phyloP scores from a whole-genome alignment of 1,284 basidiomycete genomes.

The Lentinula novae-zelandiae region DNA sequence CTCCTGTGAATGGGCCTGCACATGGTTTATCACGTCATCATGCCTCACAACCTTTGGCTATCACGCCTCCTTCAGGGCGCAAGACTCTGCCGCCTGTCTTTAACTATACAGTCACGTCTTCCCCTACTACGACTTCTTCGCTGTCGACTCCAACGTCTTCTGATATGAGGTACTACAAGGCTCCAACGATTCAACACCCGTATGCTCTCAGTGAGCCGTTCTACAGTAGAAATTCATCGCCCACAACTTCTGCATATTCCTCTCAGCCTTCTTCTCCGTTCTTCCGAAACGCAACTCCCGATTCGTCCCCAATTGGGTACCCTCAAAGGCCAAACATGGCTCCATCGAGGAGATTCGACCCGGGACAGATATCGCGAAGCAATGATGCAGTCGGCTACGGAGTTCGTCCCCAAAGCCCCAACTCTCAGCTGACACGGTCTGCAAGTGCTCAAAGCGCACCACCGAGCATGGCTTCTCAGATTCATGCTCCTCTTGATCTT shows the following conservation, averaged over 20 bases:
- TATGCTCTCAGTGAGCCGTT: neutral
- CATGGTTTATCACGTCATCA: neutral
- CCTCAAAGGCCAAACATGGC: neutral
- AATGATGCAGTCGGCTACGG: neutral
- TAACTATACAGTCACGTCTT: constrained; percentile 1
- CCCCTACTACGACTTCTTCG: neutral
- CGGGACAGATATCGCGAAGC: neutral
- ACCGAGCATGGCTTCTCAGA: neutral
- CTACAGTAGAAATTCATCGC: neutral
- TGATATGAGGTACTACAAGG: neutral
- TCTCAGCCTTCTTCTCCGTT: neutral
- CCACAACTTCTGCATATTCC: neutral
- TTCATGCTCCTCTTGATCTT: constrained; percentile 8
- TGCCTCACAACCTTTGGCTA: neutral
- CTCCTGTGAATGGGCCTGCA: neutral
- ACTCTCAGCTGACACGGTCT: neutral
- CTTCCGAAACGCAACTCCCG: neutral
- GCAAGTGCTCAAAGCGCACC: constrained; percentile 1
- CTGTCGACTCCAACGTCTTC: neutral
- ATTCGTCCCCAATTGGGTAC: neutral
- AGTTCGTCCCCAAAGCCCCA: neutral
- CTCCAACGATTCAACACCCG: neutral
- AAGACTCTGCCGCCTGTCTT: neutral
- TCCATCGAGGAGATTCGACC: neutral
- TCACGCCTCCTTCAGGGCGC: neutral